Evolutionary conservation across 2,329 filamentous ascomycete genomes (phyloP).

Genomic region (Fusarium pseudoanthophilum): DNA sequence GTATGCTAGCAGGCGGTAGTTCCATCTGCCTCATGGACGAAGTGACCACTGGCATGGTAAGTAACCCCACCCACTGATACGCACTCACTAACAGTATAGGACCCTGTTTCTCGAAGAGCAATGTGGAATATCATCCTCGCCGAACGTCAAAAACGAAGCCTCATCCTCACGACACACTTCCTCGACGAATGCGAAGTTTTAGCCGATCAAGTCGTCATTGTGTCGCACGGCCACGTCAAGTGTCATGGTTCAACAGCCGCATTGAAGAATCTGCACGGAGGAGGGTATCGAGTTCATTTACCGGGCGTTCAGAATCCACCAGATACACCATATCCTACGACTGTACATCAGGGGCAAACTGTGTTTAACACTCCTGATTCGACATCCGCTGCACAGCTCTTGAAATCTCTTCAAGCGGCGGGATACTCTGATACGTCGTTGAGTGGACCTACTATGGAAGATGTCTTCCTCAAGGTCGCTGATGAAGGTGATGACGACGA

Average conservation of each 20-base stretch:
- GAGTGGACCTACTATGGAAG: constrained; percentile 18
- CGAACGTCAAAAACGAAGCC: constrained; percentile 79
- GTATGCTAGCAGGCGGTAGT: constrained; percentile 90
- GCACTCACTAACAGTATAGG: constrained; percentile 64
- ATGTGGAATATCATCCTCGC: constrained; percentile 89
- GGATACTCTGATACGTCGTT: background rate
- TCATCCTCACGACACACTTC: constrained; percentile 87
- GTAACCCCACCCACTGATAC: fast-evolving
- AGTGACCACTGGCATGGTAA: constrained; percentile 66
- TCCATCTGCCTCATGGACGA: constrained; percentile 50
- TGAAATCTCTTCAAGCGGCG: background rate
- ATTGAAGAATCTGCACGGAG: constrained; percentile 5
- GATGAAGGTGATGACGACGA: background rate
- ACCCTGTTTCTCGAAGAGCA: constrained; percentile 81
- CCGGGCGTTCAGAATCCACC: background rate
- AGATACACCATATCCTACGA: background rate
- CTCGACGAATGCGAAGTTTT: constrained; percentile 86
- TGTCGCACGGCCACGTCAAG: constrained; percentile 15
- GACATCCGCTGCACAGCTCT: background rate
- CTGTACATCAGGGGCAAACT: constrained; percentile 6
- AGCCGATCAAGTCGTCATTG: constrained; percentile 67
- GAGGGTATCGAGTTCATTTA: background rate
- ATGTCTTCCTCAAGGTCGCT: constrained; percentile 20
- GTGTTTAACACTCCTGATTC: constrained; percentile 2
- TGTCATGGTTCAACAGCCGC: constrained; percentile 7